Percentiles rank a stretch among this genome's conserved stretches.
phyloP scores from a whole-genome alignment of 2,329 filamentous ascomycete genomes.

The Epichloe typhina region DNA sequence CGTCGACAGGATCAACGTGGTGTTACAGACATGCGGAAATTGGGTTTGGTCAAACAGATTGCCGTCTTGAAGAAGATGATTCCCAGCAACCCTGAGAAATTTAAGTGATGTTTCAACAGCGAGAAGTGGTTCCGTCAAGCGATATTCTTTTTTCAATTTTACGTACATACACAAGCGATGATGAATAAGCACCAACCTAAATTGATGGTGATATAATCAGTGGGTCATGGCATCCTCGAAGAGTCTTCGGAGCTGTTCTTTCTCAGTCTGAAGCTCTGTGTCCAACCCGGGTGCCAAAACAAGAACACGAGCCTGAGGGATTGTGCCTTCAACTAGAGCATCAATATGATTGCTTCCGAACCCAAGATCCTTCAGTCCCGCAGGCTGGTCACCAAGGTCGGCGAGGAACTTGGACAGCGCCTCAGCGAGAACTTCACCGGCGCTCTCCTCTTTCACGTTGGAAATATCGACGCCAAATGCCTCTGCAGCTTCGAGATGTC shows the following conservation, averaged over 20 bases:
- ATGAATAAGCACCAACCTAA: too few species aligned
- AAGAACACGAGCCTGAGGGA: slow-evolving; percentile 81
- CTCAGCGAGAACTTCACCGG: slow-evolving; percentile 77
- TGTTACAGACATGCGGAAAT: slow-evolving; percentile 49
- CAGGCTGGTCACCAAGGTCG: slow-evolving; percentile 78
- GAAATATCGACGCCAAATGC: slow-evolving; percentile 81
- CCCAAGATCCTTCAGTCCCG: slow-evolving; percentile 70
- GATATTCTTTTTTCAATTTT: background rate
- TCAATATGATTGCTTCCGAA: slow-evolving; percentile 68
- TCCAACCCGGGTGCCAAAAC: slow-evolving; percentile 79
- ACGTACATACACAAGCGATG: background rate
- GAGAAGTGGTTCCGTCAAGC: background rate
- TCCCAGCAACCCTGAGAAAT: slow-evolving; percentile 45
- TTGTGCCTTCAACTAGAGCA: slow-evolving; percentile 78
- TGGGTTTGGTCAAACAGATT: slow-evolving; percentile 53
- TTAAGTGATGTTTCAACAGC: slow-evolving; percentile 17
- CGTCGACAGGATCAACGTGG: slow-evolving; percentile 45
- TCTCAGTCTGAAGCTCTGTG: slow-evolving; percentile 54
- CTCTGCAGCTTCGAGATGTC: slow-evolving; percentile 81
- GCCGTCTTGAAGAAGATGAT: slow-evolving; percentile 55
- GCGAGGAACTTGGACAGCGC: slow-evolving; percentile 71
- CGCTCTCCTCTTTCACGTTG: slow-evolving; percentile 77
- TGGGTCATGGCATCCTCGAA: slow-evolving; percentile 48
- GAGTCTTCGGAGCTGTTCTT: slow-evolving; percentile 54
- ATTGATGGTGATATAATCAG: slow-evolving; percentile 8